phyloP scores from a whole-genome alignment of 768 basidiomycete genomes.

The Udeniomyces megalosporus region DNA sequence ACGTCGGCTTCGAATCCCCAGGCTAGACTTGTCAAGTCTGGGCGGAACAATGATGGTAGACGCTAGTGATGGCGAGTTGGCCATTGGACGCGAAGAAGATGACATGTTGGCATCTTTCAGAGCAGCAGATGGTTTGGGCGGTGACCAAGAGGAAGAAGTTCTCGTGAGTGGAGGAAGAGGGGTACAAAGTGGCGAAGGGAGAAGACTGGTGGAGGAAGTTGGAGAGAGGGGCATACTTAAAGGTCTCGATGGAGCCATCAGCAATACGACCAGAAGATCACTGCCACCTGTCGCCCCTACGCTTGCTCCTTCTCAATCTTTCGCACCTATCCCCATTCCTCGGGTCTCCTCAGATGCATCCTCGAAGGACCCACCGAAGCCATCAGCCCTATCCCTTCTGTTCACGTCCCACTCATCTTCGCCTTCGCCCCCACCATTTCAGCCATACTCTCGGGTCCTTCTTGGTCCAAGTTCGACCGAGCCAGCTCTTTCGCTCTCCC shows the following conservation, averaged over 20 bases:
- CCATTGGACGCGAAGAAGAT: conserved; percentile 6
- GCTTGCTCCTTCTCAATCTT: not conserved
- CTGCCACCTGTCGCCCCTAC: not conserved
- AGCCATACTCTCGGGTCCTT: conserved; percentile 67
- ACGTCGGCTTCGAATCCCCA: too few species aligned
- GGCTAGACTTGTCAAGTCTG: too few species aligned
- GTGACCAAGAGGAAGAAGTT: not conserved
- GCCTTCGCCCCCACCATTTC: conserved; percentile 60
- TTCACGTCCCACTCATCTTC: conserved; percentile 46
- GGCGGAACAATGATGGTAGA: not conserved
- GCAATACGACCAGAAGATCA: too few species aligned
- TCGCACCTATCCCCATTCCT: not conserved
- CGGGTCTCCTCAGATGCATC: too few species aligned
- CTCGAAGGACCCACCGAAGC: too few species aligned
- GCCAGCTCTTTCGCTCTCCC: conserved; percentile 46
- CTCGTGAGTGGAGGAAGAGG: not conserved
- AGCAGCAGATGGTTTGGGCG: not conserved
- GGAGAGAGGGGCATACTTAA: not conserved
- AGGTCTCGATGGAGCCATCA: too few species aligned
- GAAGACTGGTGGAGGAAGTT: not conserved
- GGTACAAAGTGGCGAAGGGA: not conserved
- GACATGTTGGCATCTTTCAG: conserved; percentile 7
- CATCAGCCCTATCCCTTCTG: conserved; percentile 55
- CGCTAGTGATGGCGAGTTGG: conserved; percentile 13
- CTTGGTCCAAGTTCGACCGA: conserved; percentile 35